Percentiles rank a stretch among this genome's conserved stretches.
phyloP scores from a whole-genome alignment of 2,329 filamentous ascomycete genomes.

The Fusarium temperatum region DNA sequence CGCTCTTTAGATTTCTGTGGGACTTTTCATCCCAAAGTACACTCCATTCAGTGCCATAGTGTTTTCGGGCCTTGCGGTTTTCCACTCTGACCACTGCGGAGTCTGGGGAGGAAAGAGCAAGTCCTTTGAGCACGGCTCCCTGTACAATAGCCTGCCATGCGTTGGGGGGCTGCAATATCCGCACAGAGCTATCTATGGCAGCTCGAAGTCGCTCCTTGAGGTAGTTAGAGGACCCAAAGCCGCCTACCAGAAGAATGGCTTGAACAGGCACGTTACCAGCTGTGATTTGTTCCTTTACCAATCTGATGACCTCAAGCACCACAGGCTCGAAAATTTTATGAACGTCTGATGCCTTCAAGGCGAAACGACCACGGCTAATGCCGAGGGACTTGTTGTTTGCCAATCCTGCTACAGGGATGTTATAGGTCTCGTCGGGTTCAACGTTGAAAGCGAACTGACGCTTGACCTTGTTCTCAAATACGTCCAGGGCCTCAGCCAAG shows the following conservation, averaged over 20 bases:
- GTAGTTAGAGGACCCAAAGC: conserved; percentile 57
- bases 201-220: conserved; percentile 52
- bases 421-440: conserved; percentile 47
- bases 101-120: conserved; percentile 49
- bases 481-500: conserved; percentile 50
- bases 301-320: conserved; percentile 53
- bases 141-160: conserved; percentile 59
- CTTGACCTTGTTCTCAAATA: conserved; percentile 55
- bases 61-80: conserved; percentile 54
- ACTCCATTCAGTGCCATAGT: conserved; percentile 53
- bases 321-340: conserved; percentile 56
- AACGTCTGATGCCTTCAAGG: conserved; percentile 51
- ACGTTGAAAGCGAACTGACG: conserved; percentile 47
- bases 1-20: conserved; percentile 45
- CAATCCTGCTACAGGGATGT: conserved; percentile 53
- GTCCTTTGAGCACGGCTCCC: conserved; percentile 60
- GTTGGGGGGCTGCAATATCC: conserved; percentile 57
- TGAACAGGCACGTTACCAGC: conserved; percentile 50
- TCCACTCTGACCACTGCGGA: conserved; percentile 51
- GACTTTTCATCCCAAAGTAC: conserved; percentile 44
- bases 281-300: conserved; percentile 55
- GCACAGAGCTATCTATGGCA: conserved; percentile 46
- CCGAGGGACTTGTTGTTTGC: conserved; percentile 50
- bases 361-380: conserved; percentile 49
- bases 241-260: conserved; percentile 56